Evolutionary conservation across 2,329 filamentous ascomycete species (phyloP).

Genomic region (Eutypa lata): DNA sequence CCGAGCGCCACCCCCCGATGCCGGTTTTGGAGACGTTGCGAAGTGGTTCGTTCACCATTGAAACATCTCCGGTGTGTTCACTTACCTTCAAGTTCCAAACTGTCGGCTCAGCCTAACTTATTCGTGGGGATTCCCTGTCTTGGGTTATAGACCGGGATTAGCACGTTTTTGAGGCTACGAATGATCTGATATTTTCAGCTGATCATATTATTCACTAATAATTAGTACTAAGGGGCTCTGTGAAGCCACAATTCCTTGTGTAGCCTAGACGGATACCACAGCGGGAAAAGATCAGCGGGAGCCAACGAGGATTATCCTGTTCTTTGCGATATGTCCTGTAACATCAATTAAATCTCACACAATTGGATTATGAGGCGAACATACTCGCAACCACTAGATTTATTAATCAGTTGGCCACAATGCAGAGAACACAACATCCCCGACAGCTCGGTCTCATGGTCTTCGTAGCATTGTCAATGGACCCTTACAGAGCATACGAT

Average conservation of each 20-base stretch:
- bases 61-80: background rate
- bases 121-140: background rate
- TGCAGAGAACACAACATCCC: background rate
- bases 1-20: background rate
- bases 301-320: background rate
- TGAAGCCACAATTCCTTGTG: background rate
- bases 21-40: background rate
- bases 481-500: conserved; percentile 9
- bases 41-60: background rate
- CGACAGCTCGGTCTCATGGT: background rate
- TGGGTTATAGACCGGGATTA: background rate
- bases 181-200: background rate
- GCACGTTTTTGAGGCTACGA: background rate
- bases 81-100: too few species aligned
- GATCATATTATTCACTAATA: background rate
- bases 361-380: background rate
- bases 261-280: background rate
- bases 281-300: background rate
- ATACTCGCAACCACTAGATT: background rate
- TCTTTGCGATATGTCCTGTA: background rate
- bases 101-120: too few species aligned
- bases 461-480: background rate
- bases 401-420: background rate
- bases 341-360: background rate
- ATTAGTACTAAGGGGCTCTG: background rate